Conservation (phyloP, 805 yeast species). For the Saccharomycopsis fermentans region DNA sequence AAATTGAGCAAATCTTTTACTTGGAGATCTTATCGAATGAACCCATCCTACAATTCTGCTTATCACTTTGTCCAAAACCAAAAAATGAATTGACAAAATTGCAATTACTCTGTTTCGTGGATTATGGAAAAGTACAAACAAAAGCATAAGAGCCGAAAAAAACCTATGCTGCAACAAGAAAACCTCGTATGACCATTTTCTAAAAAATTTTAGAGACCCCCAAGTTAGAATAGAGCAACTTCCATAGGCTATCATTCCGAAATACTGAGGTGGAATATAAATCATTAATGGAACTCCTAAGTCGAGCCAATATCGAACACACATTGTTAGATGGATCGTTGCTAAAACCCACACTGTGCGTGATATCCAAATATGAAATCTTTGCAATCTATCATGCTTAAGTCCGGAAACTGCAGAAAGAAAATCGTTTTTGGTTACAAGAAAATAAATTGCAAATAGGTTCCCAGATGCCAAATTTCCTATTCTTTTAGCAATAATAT, state of each 20-base stretch:
- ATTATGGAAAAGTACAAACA: constrained; percentile 34
- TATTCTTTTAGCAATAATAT: constrained; percentile 34
- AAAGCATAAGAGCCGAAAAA: constrained; percentile 32
- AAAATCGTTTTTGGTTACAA: constrained; percentile 32
- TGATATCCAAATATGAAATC: constrained; percentile 38
- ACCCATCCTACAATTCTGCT: constrained; percentile 25
- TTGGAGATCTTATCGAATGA: constrained; percentile 30
- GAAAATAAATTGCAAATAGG: constrained; percentile 29
- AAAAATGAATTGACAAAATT: constrained; percentile 32
- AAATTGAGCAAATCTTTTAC: constrained; percentile 30
- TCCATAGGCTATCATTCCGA: constrained; percentile 37
- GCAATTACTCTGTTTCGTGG: constrained; percentile 27
- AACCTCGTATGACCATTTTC: constrained; percentile 33
- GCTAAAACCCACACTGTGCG: constrained; percentile 30
- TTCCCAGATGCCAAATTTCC: constrained; percentile 33
- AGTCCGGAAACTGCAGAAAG: constrained; percentile 33
- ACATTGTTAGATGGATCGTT: constrained; percentile 28
- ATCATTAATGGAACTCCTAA: constrained; percentile 32
- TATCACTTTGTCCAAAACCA: constrained; percentile 33
- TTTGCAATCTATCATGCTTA: constrained; percentile 29
- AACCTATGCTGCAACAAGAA: constrained; percentile 36
- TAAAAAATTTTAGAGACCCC: constrained; percentile 28
- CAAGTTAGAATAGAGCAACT: constrained; percentile 29
- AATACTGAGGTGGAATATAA: constrained; percentile 39
- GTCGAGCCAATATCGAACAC: constrained; percentile 32